Evolutionary conservation across 2,329 filamentous ascomycete genomes (phyloP).

Genomic region (Fusarium tanahbumbuense): DNA sequence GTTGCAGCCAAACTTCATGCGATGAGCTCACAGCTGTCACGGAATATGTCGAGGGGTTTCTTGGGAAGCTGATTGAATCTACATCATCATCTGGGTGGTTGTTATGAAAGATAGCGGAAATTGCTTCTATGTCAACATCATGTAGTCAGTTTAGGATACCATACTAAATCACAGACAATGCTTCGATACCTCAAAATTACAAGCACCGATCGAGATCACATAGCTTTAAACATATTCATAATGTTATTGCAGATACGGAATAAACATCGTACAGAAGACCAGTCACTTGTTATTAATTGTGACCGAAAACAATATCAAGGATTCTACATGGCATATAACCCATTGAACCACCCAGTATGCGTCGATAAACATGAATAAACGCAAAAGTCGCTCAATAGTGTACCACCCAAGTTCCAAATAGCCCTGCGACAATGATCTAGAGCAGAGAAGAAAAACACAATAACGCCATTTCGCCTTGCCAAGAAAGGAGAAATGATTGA

Average conservation of each 20-base stretch:
- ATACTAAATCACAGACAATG: not conserved
- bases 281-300: conserved; percentile 22
- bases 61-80: conserved; percentile 53
- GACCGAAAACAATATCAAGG: conserved; percentile 16
- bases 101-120: not conserved
- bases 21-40: conserved; percentile 70
- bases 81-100: not conserved
- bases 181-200: not conserved
- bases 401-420: conserved; percentile 13
- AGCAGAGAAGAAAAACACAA: conserved; percentile 12
- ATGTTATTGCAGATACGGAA: conserved; percentile 20
- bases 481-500: conserved; percentile 32
- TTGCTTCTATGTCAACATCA: not conserved
- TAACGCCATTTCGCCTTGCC: conserved; percentile 44
- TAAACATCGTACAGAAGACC: conserved; percentile 15
- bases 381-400: conserved; percentile 23
- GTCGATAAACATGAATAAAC: conserved; percentile 11
- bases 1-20: conserved; percentile 82
- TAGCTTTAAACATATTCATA: conserved; percentile 10
- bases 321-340: conserved; percentile 24
- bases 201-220: not conserved
- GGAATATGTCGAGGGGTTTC: conserved; percentile 75
- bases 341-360: conserved; percentile 8
- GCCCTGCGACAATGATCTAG: conserved; percentile 7
- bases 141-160: not conserved